Conservation (phyloP, 2,329 filamentous ascomycete species). For the Colletotrichum liriopes region DNA sequence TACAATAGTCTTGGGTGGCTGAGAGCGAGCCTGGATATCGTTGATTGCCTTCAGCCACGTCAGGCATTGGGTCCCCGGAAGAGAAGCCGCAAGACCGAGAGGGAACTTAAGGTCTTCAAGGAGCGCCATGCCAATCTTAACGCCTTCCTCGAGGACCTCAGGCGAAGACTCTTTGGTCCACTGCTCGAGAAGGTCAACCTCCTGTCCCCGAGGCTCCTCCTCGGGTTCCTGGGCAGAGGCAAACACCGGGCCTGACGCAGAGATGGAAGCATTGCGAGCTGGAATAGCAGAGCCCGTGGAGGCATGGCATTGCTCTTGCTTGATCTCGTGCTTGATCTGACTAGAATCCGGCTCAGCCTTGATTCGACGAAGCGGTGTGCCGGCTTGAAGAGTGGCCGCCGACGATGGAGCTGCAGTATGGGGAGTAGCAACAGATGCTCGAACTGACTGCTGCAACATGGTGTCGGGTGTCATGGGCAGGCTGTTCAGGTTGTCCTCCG, state of each 20-base stretch:
- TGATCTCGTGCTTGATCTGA: neutral
- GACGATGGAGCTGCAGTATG: neutral
- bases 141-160: conserved; percentile 26
- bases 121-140: conserved; percentile 26
- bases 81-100: conserved; percentile 3
- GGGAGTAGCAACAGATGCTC: neutral
- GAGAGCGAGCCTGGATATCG: conserved; percentile 47
- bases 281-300: neutral
- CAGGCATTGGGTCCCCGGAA: conserved; percentile 19
- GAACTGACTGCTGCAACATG: neutral
- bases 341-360: neutral
- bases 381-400: neutral
- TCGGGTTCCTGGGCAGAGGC: neutral
- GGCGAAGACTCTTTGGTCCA: conserved; percentile 23
- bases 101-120: conserved; percentile 27
- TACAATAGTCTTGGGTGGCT: conserved; percentile 59
- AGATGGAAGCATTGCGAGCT: too few species aligned
- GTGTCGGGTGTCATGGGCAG: neutral
- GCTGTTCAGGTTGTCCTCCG: neutral
- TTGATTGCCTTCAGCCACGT: conserved; percentile 33
- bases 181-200: conserved; percentile 13
- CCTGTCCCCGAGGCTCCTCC: neutral
- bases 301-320: neutral
- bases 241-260: neutral
- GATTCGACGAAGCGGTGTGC: neutral